Evolutionary conservation across 2,329 filamentous ascomycete genomes (phyloP).

Genomic region (Corynespora cassiicola): DNA sequence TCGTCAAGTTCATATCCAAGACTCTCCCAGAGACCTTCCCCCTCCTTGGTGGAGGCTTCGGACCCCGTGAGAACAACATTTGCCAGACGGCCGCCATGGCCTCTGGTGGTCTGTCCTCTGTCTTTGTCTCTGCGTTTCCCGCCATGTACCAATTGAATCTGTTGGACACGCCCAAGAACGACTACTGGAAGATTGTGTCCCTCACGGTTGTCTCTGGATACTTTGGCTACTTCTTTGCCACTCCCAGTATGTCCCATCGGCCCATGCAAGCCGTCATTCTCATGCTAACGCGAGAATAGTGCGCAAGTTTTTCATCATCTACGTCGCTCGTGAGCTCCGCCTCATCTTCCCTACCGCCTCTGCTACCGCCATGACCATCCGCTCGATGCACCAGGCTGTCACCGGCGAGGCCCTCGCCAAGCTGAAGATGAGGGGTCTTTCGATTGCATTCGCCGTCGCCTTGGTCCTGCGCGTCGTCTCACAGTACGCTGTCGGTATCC

Average conservation of each 20-base stretch:
- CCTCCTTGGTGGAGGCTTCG: conserved; percentile 61
- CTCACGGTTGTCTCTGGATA: conserved; percentile 68
- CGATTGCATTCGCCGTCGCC: conserved; percentile 58
- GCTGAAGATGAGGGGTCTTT: conserved; percentile 64
- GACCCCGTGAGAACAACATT: conserved; percentile 69
- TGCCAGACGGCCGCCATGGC: conserved; percentile 66
- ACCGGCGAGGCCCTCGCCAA: conserved; percentile 60
- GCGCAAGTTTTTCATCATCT: conserved; percentile 73
- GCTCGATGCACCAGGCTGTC: conserved; percentile 66
- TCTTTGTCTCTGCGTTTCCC: conserved; percentile 67
- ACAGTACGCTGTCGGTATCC: conserved; percentile 65
- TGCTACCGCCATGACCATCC: conserved; percentile 67
- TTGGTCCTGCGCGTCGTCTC: conserved; percentile 62
- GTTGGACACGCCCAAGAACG: conserved; percentile 58
- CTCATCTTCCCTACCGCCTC: conserved; percentile 67
- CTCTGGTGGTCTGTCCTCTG: conserved; percentile 62
- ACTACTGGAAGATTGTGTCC: conserved; percentile 65
- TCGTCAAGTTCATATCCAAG: conserved; percentile 62
- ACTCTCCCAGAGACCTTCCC: conserved; percentile 56
- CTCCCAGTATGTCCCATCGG: conserved; percentile 48
- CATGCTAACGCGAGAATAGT: conserved; percentile 36
- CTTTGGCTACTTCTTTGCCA: conserved; percentile 70
- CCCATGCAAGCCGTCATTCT: not conserved
- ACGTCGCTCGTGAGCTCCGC: conserved; percentile 66
- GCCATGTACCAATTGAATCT: conserved; percentile 65